Percentiles rank a stretch among this genome's conserved stretches.
phyloP scores from a whole-genome alignment of 352 stramenopile species.

The Globisporangium solare region DNA sequence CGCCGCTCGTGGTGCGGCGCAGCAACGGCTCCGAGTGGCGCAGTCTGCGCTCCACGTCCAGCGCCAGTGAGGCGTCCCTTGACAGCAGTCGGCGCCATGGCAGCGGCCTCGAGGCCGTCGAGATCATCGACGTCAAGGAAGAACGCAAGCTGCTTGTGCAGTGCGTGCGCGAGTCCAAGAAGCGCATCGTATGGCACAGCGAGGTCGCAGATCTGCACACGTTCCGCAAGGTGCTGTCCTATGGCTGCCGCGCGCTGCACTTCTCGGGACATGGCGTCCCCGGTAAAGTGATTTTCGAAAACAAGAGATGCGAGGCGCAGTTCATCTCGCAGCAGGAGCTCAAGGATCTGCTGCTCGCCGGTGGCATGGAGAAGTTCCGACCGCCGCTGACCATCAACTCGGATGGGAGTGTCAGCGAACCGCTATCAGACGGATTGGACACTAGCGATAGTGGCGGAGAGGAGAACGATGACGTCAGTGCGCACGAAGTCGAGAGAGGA shows the following conservation, averaged over 20 bases:
- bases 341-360: slow-evolving; percentile 64
- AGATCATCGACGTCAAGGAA: slow-evolving; percentile 81
- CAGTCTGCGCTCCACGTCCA: slow-evolving; percentile 32
- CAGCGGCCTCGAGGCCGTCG: slow-evolving; percentile 65
- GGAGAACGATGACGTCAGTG: slow-evolving; percentile 19
- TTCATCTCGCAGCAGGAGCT: slow-evolving; percentile 82
- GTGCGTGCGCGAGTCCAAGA: slow-evolving; percentile 61
- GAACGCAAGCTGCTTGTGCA: slow-evolving; percentile 73
- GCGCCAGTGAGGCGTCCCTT: too few species aligned
- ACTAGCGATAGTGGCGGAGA: slow-evolving; percentile 7
- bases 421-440: neutral
- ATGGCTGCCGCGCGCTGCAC: slow-evolving; percentile 69
- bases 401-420: neutral
- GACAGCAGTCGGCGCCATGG: slow-evolving; percentile 13
- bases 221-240: slow-evolving; percentile 77
- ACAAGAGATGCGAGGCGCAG: slow-evolving; percentile 72
- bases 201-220: slow-evolving; percentile 78
- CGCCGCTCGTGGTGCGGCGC: slow-evolving; percentile 70
- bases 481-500: slow-evolving; percentile 42
- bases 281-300: slow-evolving; percentile 81
- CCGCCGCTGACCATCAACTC: slow-evolving; percentile 4
- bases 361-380: slow-evolving; percentile 33
- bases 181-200: slow-evolving; percentile 66
- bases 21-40: slow-evolving; percentile 54
- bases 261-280: slow-evolving; percentile 77